These are phyloP conservation scores for Amphichorda felina DNA, from an alignment of 2,329 filamentous ascomycete species.

Conservation along the genomic window DNA sequence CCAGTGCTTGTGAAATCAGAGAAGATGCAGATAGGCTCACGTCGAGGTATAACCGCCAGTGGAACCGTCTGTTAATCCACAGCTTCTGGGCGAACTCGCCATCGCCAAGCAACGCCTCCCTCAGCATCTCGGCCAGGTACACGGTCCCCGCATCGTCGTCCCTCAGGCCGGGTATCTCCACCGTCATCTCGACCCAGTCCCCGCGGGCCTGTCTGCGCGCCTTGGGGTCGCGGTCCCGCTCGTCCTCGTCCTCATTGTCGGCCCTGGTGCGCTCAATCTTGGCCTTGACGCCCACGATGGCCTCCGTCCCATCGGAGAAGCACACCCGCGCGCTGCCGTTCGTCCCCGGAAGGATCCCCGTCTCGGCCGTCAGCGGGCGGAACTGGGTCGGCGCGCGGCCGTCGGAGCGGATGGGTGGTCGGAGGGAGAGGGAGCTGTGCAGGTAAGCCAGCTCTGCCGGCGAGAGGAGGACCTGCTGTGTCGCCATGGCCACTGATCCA, in stretches of 20 bases:
- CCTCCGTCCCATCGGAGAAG: conserved; percentile 90
- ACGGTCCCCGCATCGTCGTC: conserved; percentile 87
- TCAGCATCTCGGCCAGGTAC: conserved; percentile 79
- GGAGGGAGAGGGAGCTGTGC: conserved; percentile 70
- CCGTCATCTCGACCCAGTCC: conserved; percentile 80
- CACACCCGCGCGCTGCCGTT: conserved; percentile 91
- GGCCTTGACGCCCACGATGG: conserved; percentile 89
- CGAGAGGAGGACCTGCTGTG: conserved; percentile 67
- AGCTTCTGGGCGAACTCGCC: conserved; percentile 58
- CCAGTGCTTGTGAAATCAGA: no score
- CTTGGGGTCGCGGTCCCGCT: conserved; percentile 25
- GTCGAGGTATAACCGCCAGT: conserved; percentile 94
- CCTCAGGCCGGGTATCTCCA: conserved; percentile 82
- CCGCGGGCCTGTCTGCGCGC: conserved; percentile 26
- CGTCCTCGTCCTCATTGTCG: conserved; percentile 19
- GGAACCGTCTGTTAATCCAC: conserved; percentile 82
- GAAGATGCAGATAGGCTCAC: no score
- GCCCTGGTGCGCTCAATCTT: conserved; percentile 67
- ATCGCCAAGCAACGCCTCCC: conserved; percentile 70
- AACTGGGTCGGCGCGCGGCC: conserved; percentile 75
- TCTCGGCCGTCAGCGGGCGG: conserved; percentile 81
- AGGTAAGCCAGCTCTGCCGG: conserved; percentile 95
- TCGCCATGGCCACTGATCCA: conserved; percentile 38
- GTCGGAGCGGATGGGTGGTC: conserved; percentile 81
- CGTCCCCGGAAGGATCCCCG: conserved; percentile 74